Conservation (phyloP, 345 rosid genomes). For the Crucihimalaya himalaica region DNA sequence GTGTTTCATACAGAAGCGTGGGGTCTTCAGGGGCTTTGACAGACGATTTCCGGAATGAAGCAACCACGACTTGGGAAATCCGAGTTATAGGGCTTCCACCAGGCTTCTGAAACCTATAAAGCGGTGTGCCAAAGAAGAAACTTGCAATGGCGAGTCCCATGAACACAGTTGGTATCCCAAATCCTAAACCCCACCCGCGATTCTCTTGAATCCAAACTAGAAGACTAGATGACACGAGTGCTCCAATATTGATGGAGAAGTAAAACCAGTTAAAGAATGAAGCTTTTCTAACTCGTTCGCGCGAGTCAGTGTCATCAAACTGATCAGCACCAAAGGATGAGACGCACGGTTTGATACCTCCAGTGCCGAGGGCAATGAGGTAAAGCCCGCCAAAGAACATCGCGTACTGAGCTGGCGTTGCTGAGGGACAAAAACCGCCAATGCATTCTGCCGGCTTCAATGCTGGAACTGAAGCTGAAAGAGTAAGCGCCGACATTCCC, state of each 20-base stretch:
- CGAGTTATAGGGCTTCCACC: slow-evolving; percentile 93
- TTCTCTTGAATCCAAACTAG: slow-evolving; percentile 93
- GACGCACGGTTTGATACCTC: slow-evolving; percentile 96
- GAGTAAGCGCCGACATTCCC: slow-evolving; percentile 88
- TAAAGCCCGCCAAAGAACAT: slow-evolving; percentile 88
- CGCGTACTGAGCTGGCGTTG: slow-evolving; percentile 65
- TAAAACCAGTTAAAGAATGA: slow-evolving; percentile 97
- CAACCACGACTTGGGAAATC: slow-evolving; percentile 81
- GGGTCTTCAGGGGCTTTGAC: slow-evolving; percentile 60
- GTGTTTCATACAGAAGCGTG: slow-evolving; percentile 68
- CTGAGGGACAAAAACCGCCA: slow-evolving; percentile 63
- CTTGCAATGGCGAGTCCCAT: slow-evolving; percentile 84
- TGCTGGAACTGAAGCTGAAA: slow-evolving; percentile 79
- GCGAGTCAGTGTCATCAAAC: slow-evolving; percentile 84
- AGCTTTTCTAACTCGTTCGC: slow-evolving; percentile 77
- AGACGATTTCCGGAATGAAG: slow-evolving; percentile 67
- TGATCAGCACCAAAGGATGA: slow-evolving; percentile 97
- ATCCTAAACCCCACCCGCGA: slow-evolving; percentile 92
- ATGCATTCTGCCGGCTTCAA: slow-evolving; percentile 70
- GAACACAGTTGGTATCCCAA: slow-evolving; percentile 88
- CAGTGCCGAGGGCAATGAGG: slow-evolving; percentile 88
- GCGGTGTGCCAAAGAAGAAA: slow-evolving; percentile 86
- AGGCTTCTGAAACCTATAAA: slow-evolving; percentile 86
- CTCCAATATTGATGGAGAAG: slow-evolving; percentile 91
- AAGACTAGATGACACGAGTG: slow-evolving; percentile 78